A percentile compares a stretch with the other conserved stretches of the same genome.
These are phyloP conservation scores for Monilinia vaccinii-corymbosi DNA, from an alignment of 2,329 filamentous ascomycete genomes.

Conservation along the genomic window DNA sequence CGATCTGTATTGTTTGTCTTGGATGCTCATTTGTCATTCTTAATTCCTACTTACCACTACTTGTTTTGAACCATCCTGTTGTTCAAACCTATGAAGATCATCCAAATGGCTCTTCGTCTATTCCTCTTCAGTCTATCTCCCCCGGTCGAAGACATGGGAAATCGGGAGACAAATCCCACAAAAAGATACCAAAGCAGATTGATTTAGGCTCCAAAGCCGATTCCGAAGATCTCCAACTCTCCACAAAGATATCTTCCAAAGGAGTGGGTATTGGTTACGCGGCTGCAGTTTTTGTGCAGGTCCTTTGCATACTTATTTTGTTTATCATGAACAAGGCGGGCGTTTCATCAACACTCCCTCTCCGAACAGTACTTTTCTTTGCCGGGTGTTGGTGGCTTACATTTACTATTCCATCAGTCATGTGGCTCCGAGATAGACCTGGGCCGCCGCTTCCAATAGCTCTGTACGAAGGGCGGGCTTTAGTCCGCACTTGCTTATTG, in stretches of 20 bases:
- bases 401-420: slow-evolving; percentile 79
- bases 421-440: slow-evolving; percentile 82
- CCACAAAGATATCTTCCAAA: slow-evolving; percentile 81
- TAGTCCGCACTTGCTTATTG: slow-evolving; percentile 45
- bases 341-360: slow-evolving; percentile 57
- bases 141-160: slow-evolving; percentile 2
- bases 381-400: slow-evolving; percentile 88
- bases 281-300: slow-evolving; percentile 75
- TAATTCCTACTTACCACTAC: slow-evolving; percentile 85
- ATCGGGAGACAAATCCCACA: not conserved
- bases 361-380: slow-evolving; percentile 77
- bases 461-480: slow-evolving; percentile 1
- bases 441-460: slow-evolving; percentile 62
- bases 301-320: slow-evolving; percentile 68
- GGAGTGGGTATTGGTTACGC: slow-evolving; percentile 91
- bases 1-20: slow-evolving; percentile 86
- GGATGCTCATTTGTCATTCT: slow-evolving; percentile 90
- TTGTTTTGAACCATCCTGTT: slow-evolving; percentile 73
- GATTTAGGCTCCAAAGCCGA: slow-evolving; percentile 34
- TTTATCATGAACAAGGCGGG: slow-evolving; percentile 40
- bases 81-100: slow-evolving; percentile 5
- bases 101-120: slow-evolving; percentile 6
- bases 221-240: slow-evolving; percentile 62
- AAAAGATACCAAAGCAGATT: not conserved
- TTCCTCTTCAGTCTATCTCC: slow-evolving; percentile 16